Base-by-base conservation (phyloP, 2,329 filamentous ascomycete species). In the Aureobasidium leucospermi region DNA sequence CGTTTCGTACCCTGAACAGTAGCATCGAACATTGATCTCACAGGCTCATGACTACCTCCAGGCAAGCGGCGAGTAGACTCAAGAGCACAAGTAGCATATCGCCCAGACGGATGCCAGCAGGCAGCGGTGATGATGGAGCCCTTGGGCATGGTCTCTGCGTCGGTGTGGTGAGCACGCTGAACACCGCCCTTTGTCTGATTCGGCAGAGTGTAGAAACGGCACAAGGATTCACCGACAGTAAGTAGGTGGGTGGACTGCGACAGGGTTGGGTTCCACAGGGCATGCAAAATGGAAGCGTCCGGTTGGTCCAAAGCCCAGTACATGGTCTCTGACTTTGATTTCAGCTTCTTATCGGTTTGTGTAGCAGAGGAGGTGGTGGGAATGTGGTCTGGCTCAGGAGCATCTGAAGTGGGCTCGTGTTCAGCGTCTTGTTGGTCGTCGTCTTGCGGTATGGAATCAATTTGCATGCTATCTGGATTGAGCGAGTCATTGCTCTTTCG, bases 381-480 rank as follows among this genome's bases (percentile, higher is more conserved):
- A 9, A 61, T 13, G 8, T 36, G 43, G 3, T 39, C 48, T 9
- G 59, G 41, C 29, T 48, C 38, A 9, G 59, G 32, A 7, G 51
- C 43, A 15, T 52, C 60, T 9, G 38, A n/a, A 6, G 66, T 66
- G 32, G 71, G 72, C 13, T 67, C 59, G 3, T 66, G 61, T 2
- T 61, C 55, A 31, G 60, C 57, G 36, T 49, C 34, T 13, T 63
- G 51, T 23, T 63, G 63, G 19, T 72, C 63, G 59, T 68, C 65
- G 53, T 58, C 53, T 42, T 58, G 42, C 23, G 71, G 68, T 42
- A 71, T 72, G 15, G 67, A 68, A 58, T 76, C 77, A 6, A 78
- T 65, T 16, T 79, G 76, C 75, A 79, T 78, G 58, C 70, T 72
- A 62, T 79, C 69, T 60, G 75, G 76, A 64, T 78, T 78, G 59